phyloP scores from a whole-genome alignment of 163 green algal genomes.

The Scenedesmus sp. region DNA sequence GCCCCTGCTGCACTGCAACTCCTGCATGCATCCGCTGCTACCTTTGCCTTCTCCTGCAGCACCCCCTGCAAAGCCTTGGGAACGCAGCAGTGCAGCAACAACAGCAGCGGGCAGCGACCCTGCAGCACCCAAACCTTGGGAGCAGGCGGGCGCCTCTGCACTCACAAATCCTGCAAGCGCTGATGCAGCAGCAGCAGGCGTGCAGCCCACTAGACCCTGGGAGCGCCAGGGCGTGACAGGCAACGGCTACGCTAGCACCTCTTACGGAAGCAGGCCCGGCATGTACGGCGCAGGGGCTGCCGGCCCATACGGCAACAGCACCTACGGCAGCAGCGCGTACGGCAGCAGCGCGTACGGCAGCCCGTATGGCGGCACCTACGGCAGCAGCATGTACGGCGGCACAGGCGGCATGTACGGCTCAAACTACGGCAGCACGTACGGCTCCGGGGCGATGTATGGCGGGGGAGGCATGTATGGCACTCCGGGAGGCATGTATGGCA shows the following conservation, averaged over 20 bases:
- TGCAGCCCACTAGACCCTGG: slow-evolving; percentile 49
- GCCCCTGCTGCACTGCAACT: not conserved
- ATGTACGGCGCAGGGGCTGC: slow-evolving; percentile 55
- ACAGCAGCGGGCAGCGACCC: not conserved
- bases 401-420: slow-evolving; percentile 63
- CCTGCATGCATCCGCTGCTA: not conserved
- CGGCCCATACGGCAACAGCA: slow-evolving; percentile 54
- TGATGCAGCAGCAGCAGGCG: not conserved
- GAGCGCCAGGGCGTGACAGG: slow-evolving; percentile 28
- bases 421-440: too few species aligned
- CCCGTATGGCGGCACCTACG: slow-evolving; percentile 55
- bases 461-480: too few species aligned
- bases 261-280: slow-evolving; percentile 51
- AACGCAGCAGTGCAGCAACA: slow-evolving; percentile 26
- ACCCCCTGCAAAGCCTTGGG: slow-evolving; percentile 55
- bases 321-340: slow-evolving; percentile 63
- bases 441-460: too few species aligned
- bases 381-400: slow-evolving; percentile 56
- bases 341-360: slow-evolving; percentile 37
- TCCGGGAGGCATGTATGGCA: too few species aligned
- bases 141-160: slow-evolving; percentile 28
- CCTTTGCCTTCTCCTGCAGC: not conserved
- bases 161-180: not conserved
- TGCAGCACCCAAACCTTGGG: slow-evolving; percentile 55
- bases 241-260: slow-evolving; percentile 30